Percentiles rank a stretch among this genome's conserved stretches.
Conservation (phyloP, 169 alveolate species). For the Babesia divergens region DNA sequence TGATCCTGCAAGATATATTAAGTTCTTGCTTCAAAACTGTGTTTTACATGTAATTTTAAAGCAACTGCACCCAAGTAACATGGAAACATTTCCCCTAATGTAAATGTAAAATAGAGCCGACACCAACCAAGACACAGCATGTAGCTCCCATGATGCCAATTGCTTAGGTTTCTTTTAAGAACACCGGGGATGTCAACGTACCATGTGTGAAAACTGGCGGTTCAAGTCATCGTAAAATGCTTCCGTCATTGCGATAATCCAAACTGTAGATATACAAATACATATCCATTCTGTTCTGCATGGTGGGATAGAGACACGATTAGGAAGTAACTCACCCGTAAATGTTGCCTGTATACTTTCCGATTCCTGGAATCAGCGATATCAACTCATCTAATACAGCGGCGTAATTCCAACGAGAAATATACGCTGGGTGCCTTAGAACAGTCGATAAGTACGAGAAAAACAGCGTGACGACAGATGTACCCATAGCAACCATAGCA, state of each 20-base stretch:
- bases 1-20: conserved; percentile 2
- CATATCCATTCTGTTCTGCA: background rate
- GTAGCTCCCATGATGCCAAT: no score
- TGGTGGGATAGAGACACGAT: background rate
- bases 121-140: no score
- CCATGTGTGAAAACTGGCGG: conserved; percentile 51
- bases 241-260: conserved; percentile 45
- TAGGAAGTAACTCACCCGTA: conserved; percentile 8
- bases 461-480: background rate
- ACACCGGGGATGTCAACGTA: no score
- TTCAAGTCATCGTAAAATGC: conserved; percentile 27
- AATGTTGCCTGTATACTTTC: background rate
- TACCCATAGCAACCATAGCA: background rate
- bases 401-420: background rate
- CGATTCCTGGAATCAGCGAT: conserved; percentile 1
- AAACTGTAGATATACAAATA: conserved; percentile 8
- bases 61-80: no score
- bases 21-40: no score
- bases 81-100: no score
- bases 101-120: no score
- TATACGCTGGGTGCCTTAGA: background rate
- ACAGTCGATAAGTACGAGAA: background rate
- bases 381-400: background rate
- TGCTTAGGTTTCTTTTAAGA: no score
- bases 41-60: no score